Conservation (phyloP, 164 flowering plant genomes). For the Dillenia turbinata region DNA sequence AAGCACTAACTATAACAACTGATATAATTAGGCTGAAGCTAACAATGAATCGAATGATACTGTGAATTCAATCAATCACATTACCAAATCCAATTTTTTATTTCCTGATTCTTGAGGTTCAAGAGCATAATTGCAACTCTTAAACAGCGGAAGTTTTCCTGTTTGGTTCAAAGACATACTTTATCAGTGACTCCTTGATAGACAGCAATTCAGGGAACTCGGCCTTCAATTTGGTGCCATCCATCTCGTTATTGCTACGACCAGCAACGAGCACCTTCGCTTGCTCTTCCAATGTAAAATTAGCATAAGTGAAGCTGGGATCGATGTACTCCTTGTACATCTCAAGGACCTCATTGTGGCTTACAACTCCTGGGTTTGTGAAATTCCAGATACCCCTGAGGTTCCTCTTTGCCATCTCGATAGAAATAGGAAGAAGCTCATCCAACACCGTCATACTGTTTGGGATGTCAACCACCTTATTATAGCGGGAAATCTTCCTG, state of each 20-base stretch:
- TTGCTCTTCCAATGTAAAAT: slow-evolving; percentile 73
- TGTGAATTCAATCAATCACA: too few relatives aligned
- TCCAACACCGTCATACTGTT: slow-evolving; percentile 77
- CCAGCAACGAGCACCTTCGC: slow-evolving; percentile 70
- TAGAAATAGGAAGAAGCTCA: slow-evolving; percentile 65
- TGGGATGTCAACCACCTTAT: slow-evolving; percentile 66
- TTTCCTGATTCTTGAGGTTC: too few relatives aligned
- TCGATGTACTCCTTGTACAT: slow-evolving; percentile 67
- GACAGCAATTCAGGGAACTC: slow-evolving; percentile 68
- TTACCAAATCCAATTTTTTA: too few relatives aligned
- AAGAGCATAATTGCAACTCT: too few relatives aligned
- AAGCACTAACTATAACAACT: too few relatives aligned
- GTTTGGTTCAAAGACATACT: slow-evolving; percentile 68
- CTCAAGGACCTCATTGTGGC: slow-evolving; percentile 73
- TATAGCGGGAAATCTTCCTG: slow-evolving; percentile 57
- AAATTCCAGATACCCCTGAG: slow-evolving; percentile 65
- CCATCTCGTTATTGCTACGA: slow-evolving; percentile 74
- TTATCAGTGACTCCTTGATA: slow-evolving; percentile 64
- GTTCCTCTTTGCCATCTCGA: slow-evolving; percentile 77
- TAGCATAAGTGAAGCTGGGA: slow-evolving; percentile 43
- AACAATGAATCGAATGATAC: too few relatives aligned
- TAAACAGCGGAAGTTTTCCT: slow-evolving; percentile 18
- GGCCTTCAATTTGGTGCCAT: slow-evolving; percentile 56
- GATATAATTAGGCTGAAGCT: too few relatives aligned
- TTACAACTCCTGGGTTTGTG: slow-evolving; percentile 69